Evolutionary conservation across 768 basidiomycete species (phyloP), one percentile per base, ranked within the genome.

Genomic region (Floccularia luteovirens): DNA sequence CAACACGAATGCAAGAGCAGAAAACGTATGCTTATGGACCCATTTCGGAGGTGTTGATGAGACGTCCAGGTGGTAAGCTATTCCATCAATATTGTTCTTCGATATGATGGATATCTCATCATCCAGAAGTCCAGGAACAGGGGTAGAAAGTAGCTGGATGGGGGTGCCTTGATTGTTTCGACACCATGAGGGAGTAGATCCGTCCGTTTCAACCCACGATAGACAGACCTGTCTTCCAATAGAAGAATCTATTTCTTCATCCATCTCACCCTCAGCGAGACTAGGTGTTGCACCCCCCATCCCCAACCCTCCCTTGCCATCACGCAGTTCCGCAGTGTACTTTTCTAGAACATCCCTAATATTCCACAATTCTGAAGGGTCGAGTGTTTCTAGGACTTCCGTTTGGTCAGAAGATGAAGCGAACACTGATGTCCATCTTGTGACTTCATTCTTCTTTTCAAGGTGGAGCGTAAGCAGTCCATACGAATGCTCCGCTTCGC

Each of bases 1-100:
- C 36, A 99, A 69, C 28, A 99, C 94, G 55, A 97, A 99, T 1
- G 90, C 75, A 19, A 99, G 72, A 0, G 92, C 94, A 14, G 86
- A 80, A 58, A 78, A 92, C 0, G 94, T 97, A n/a, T 78, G 70
- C 3, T 62, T 61, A 57, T 99, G 94, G 37, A 52, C 67, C 91
- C 88, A 94, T 22, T 43, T 44, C 5, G 71, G 62, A 42, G 48
- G 38, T 3, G 44, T 45, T 14, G 47, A 33, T 14, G 44, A 48
- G 0, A 60, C 51, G 31, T 61, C 56, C 21, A 85, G 60, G 5
- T 68, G 53, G 58, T 80, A 82, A 30, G 82, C 62, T 1, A 75
- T 64, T 2, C 87, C 87, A 52, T 92, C 88, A 31, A 91, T 63
- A 50, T 78, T 75, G 45, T 76, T 71, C 62, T 88, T 90, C 39